Conservation (phyloP, 768 basidiomycete species). For the Auriscalpium microsporum region DNA sequence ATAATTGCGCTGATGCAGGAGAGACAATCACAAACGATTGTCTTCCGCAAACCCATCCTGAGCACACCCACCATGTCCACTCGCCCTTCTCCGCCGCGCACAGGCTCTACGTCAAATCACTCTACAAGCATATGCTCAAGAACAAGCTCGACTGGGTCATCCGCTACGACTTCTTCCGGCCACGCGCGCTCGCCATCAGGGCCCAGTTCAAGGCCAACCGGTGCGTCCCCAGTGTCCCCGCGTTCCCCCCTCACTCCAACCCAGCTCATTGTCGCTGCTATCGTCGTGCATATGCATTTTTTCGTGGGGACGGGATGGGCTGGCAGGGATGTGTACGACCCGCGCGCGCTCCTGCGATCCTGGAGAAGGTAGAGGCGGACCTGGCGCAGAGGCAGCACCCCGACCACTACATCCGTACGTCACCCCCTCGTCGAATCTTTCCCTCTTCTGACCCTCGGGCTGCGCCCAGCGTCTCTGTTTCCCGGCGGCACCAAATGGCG, state of each 20-base stretch:
- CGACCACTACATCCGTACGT: constrained; percentile 80
- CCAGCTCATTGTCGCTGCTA: too few species aligned
- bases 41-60: too few species aligned
- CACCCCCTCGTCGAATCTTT: background rate
- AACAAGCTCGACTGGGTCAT: constrained; percentile 90
- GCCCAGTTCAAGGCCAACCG: constrained; percentile 92
- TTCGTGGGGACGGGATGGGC: background rate
- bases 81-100: constrained; percentile 66
- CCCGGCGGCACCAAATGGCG: constrained; percentile 95
- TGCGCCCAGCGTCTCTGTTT: constrained; percentile 55
- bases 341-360: constrained; percentile 66
- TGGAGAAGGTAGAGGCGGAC: constrained; percentile 72
- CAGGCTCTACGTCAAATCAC: constrained; percentile 80
- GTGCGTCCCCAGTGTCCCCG: constrained; percentile 34
- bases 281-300: background rate
- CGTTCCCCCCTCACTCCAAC: too few species aligned
- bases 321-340: constrained; percentile 72
- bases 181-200: constrained; percentile 75
- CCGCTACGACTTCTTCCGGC: constrained; percentile 79
- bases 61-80: constrained; percentile 36
- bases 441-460: background rate
- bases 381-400: constrained; percentile 68
- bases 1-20: too few species aligned
- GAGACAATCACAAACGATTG: too few species aligned
- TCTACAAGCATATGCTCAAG: constrained; percentile 81